A percentile compares a stretch with the other conserved stretches of the same genome.
phyloP scores from a whole-genome alignment of 768 basidiomycete genomes.

The Trametes sanguinea region DNA sequence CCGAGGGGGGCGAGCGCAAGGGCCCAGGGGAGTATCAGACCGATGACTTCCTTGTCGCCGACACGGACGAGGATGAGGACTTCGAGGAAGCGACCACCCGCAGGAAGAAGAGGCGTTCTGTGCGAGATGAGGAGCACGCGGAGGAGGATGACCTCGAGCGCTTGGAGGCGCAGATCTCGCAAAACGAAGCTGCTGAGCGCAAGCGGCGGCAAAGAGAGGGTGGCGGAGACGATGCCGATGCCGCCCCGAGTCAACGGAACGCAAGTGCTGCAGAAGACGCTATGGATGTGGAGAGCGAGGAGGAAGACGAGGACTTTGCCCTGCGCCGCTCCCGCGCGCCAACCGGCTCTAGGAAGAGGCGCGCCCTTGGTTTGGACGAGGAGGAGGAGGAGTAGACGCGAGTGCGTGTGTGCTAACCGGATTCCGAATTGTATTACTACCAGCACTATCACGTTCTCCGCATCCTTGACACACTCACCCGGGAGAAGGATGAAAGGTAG shows the following conservation, averaged over 20 bases:
- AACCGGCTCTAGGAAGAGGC: conserved; percentile 53
- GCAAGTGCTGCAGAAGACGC: conserved; percentile 44
- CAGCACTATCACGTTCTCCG: not conserved
- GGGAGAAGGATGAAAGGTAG: not conserved
- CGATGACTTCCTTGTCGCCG: conserved; percentile 84
- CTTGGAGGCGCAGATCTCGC: conserved; percentile 66
- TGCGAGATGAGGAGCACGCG: conserved; percentile 32
- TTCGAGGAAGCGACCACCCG: conserved; percentile 16
- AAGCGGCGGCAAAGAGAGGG: conserved; percentile 42
- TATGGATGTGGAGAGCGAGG: conserved; percentile 79
- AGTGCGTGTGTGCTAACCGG: not conserved
- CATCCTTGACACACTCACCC: not conserved
- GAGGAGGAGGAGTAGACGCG: conserved; percentile 56
- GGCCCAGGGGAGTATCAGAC: conserved; percentile 74
- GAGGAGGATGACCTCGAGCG: conserved; percentile 67
- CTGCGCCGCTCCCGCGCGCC: conserved; percentile 57
- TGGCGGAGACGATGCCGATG: conserved; percentile 33
- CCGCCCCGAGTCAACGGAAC: conserved; percentile 24
- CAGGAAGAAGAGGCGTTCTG: conserved; percentile 18
- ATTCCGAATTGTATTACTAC: not conserved
- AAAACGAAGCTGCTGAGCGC: conserved; percentile 54
- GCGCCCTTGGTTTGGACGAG: conserved; percentile 57
- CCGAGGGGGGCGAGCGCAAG: conserved; percentile 43
- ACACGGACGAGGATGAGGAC: conserved; percentile 63
- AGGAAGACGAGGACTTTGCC: conserved; percentile 70